Evolutionary conservation across 1,284 basidiomycete genomes (phyloP).

Genomic region (Rhodotorula sp.): DNA sequence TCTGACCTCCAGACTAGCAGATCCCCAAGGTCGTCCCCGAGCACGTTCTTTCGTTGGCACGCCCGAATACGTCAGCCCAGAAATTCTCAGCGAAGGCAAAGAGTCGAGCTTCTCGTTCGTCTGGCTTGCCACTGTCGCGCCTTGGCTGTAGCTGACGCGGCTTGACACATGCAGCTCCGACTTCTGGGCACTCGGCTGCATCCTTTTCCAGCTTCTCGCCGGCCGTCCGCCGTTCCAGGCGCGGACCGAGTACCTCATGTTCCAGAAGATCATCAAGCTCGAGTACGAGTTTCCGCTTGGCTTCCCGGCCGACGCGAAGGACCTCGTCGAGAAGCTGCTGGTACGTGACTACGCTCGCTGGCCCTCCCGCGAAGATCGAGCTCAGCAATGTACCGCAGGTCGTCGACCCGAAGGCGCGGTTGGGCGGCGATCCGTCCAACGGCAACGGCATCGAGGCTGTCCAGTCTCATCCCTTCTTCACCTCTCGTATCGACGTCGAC

Average conservation of each 20-base stretch:
- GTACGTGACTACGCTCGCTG: constrained; percentile 38
- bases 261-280: constrained; percentile 59
- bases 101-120: constrained; percentile 50
- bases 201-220: constrained; percentile 58
- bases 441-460: constrained; percentile 58
- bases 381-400: constrained; percentile 54
- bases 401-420: constrained; percentile 62
- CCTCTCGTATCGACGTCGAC: constrained; percentile 24
- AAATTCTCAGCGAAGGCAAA: constrained; percentile 71
- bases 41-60: constrained; percentile 84
- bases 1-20: constrained; percentile 33
- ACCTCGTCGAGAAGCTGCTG: constrained; percentile 54
- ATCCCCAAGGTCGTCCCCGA: constrained; percentile 36
- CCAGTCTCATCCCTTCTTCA: constrained; percentile 74
- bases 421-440: constrained; percentile 62
- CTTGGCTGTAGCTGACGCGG: background rate
- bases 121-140: background rate
- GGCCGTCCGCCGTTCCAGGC: constrained; percentile 60
- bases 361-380: too few species aligned
- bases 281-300: constrained; percentile 56
- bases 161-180: constrained; percentile 50
- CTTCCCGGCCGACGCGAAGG: constrained; percentile 55
- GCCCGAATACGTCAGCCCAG: constrained; percentile 92
- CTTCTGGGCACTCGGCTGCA: constrained; percentile 61
- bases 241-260: constrained; percentile 60